These are phyloP conservation scores for Cutaneotrichosporon sp. DNA, from an alignment of 1,284 basidiomycete genomes.

Conservation along the genomic window DNA sequence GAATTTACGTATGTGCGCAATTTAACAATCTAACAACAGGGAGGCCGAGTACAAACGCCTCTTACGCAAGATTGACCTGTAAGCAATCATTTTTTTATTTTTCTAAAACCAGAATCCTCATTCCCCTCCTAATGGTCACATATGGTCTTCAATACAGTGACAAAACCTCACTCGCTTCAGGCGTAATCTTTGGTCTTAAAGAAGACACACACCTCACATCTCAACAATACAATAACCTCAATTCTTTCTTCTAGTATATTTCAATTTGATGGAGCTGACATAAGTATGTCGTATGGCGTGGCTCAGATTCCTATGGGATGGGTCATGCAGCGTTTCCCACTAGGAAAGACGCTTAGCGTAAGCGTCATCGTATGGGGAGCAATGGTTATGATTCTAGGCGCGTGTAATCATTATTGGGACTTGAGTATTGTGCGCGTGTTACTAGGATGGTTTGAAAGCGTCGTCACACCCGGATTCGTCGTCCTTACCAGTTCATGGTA, in stretches of 20 bases:
- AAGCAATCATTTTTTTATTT: background rate
- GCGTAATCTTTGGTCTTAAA: constrained; percentile 29
- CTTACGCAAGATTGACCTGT: constrained; percentile 22
- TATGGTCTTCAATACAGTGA: constrained; percentile 25
- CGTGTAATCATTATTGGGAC: constrained; percentile 33
- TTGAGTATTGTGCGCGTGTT: constrained; percentile 32
- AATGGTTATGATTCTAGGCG: constrained; percentile 31
- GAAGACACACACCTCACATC: constrained; percentile 26
- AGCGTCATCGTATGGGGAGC: constrained; percentile 30
- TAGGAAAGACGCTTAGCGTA: constrained; percentile 28
- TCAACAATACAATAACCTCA: constrained; percentile 28
- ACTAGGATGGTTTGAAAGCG: constrained; percentile 36
- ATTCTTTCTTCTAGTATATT: constrained; percentile 26
- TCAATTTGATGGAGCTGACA: background rate
- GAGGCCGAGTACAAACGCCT: constrained; percentile 21
- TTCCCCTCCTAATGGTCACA: constrained; percentile 21
- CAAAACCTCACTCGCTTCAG: constrained; percentile 27
- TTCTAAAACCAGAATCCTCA: constrained; percentile 13
- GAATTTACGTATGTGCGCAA: constrained; percentile 16
- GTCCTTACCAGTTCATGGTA: constrained; percentile 39
- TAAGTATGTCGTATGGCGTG: constrained; percentile 18
- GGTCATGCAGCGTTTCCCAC: constrained; percentile 32
- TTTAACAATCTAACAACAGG: background rate
- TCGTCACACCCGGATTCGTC: constrained; percentile 38
- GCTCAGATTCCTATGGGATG: constrained; percentile 31